Evolutionary conservation across 1,284 basidiomycete genomes (phyloP), one percentile per base, ranked within the genome.

Genomic region (Irpex lacteus): DNA sequence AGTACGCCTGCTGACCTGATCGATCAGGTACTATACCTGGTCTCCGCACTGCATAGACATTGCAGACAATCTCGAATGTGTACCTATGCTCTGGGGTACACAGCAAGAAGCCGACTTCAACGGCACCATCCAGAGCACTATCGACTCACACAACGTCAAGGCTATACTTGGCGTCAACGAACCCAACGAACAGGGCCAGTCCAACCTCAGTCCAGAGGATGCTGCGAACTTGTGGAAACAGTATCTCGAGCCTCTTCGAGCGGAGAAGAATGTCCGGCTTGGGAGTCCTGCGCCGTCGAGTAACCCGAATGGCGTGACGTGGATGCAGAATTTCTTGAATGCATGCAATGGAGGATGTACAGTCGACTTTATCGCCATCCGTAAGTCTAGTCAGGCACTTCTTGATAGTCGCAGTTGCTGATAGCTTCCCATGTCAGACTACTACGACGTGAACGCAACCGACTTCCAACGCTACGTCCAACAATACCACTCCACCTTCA

Each of bases 301-400:
- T 60, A 77, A 75, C 4, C 75, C 76, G 9, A 63, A 62, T 19
- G 81, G 82, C 4, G 77, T 76, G 69, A 68, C 71, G 47, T 82
- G 82, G 81, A 64, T 82, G 26, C 68, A 72, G 38, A 72, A 80
- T 15, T 83, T 76, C 71, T 71, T 78, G 38, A 68, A 65, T 15
- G 75, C 72, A 15, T 83, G 81, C 66, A 63, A 67, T 9, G 77
- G 75, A n/a, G 75, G 75, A 1, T 82, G 80, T 66, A 75, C 75
- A 26, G 75, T 80, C 3, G 80, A 82, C 68, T 80, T 82, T 64
- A 71, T 81, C 36, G 77, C 81, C 9, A 61, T 81, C 37, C 80
- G 77, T 60, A 53, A 53, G 50, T 53, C 5, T 53, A 19, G 50
- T 53, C 19, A 9, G 1, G n/a, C 0, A 1, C 7, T 19, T 13